Percentiles rank a stretch among this genome's conserved stretches.
Evolutionary conservation across 225 moss, liverwort and hornwort species (phyloP).

Genomic region (Bryoerythrophyllum caledonicum): DNA sequence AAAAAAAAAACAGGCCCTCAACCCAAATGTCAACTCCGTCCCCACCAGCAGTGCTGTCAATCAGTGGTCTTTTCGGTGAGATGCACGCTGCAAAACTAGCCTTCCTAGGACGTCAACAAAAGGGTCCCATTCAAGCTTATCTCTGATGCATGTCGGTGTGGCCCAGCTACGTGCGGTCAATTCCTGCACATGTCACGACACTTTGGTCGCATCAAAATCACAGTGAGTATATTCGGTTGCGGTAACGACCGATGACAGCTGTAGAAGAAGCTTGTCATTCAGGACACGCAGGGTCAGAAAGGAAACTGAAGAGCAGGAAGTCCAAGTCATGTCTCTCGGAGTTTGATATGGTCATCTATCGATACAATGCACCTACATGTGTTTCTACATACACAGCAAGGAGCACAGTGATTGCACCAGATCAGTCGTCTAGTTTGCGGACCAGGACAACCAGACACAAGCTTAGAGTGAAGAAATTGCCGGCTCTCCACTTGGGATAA

Average conservation of each 20-base stretch:
- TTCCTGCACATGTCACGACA: background rate
- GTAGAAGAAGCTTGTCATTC: background rate
- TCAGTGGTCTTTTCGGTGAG: background rate
- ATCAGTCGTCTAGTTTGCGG: constrained; percentile 13
- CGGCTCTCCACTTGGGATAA: constrained; percentile 12
- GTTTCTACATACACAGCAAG: background rate
- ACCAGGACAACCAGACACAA: constrained; percentile 30
- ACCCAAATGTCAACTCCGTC: constrained; percentile 11
- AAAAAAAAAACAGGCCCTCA: too few relatives aligned
- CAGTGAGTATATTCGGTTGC: background rate
- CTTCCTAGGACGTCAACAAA: background rate
- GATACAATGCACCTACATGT: background rate
- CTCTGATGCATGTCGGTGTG: background rate
- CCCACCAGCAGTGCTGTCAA: background rate
- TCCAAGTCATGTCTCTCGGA: background rate
- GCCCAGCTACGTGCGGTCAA: background rate
- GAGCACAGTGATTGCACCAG: too few relatives aligned
- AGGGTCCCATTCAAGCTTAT: background rate
- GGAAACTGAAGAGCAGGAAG: background rate
- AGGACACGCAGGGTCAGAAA: background rate
- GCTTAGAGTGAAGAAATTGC: constrained; percentile 11
- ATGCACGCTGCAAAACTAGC: background rate
- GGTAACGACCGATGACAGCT: background rate
- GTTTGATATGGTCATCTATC: background rate
- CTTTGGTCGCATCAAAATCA: background rate